Conservation (phyloP, 306 rosid species). For the Malus orientalis region DNA sequence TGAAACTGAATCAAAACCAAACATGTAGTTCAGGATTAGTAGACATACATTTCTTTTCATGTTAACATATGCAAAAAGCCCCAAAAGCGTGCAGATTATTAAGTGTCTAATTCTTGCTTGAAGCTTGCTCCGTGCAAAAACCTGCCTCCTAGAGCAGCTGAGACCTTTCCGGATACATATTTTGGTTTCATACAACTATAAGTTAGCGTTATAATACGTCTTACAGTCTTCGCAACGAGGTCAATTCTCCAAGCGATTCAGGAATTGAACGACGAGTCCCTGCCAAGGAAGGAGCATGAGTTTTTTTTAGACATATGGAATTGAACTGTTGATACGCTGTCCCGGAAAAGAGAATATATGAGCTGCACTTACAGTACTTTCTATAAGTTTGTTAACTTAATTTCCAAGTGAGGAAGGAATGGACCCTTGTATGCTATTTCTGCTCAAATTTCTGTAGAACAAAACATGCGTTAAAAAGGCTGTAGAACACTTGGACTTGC, state of each 20-base stretch:
- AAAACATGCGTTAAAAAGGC: constrained; percentile 20
- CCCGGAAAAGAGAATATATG: not conserved
- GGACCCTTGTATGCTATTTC: constrained; percentile 66
- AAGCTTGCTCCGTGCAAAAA: constrained; percentile 96
- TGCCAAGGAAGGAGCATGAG: constrained; percentile 27
- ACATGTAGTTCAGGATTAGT: constrained; percentile 2
- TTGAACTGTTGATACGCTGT: not conserved
- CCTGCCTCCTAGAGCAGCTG: constrained; percentile 73
- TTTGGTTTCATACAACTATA: constrained; percentile 4
- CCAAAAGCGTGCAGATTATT: not conserved
- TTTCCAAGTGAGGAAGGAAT: constrained; percentile 80
- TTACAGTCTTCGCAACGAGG: constrained; percentile 60
- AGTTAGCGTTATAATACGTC: constrained; percentile 16
- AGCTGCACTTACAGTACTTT: constrained; percentile 70
- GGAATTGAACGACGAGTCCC: constrained; percentile 95
- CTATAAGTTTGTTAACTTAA: constrained; percentile 36
- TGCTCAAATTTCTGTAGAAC: constrained; percentile 73
- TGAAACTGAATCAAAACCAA: constrained; percentile 59
- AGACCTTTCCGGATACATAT: constrained; percentile 61
- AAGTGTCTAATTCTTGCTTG: constrained; percentile 53
- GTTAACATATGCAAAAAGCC: not conserved
- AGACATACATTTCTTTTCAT: not conserved
- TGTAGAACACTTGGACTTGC: not conserved
- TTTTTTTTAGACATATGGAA: not conserved
- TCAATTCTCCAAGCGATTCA: constrained; percentile 83